A percentile compares a stretch with the other conserved stretches of the same genome.
Evolutionary conservation across 2,329 filamentous ascomycete genomes (phyloP).

Genomic region (Calonectria multiphialidica): DNA sequence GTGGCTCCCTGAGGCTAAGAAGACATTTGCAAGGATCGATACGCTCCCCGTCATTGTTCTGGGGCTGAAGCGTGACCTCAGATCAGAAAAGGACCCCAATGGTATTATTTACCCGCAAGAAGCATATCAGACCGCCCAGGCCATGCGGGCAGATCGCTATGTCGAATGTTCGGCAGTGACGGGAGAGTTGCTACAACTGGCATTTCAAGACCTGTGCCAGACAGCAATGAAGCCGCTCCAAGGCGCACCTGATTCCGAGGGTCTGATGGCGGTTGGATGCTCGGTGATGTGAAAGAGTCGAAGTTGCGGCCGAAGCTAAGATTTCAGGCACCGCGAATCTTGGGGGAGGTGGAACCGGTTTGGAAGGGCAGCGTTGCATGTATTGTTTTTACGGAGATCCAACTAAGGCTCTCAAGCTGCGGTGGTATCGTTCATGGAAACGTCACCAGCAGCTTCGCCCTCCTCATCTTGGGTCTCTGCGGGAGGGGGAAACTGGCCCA

Average conservation of each 20-base stretch:
- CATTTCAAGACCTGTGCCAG: constrained; percentile 71
- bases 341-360: not conserved
- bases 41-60: constrained; percentile 67
- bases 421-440: constrained; percentile 52
- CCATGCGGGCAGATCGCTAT: constrained; percentile 72
- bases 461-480: constrained; percentile 44
- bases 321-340: not conserved
- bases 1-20: constrained; percentile 70
- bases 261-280: constrained; percentile 53
- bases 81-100: constrained; percentile 69
- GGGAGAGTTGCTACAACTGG: constrained; percentile 68
- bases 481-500: constrained; percentile 63
- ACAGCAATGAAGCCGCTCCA: constrained; percentile 64
- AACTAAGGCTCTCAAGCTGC: constrained; percentile 37
- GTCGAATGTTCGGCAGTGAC: constrained; percentile 73
- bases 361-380: not conserved
- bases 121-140: constrained; percentile 67
- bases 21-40: constrained; percentile 60
- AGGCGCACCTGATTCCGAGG: constrained; percentile 55
- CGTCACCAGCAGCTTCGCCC: constrained; percentile 48
- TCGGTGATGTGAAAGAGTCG: constrained; percentile 56
- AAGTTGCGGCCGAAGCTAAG: not conserved
- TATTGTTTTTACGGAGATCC: constrained; percentile 7
- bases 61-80: constrained; percentile 71
- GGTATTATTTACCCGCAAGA: constrained; percentile 73